phyloP scores from a whole-genome alignment of 2,329 filamentous ascomycete genomes.

The Stachybotrys chartarum region DNA sequence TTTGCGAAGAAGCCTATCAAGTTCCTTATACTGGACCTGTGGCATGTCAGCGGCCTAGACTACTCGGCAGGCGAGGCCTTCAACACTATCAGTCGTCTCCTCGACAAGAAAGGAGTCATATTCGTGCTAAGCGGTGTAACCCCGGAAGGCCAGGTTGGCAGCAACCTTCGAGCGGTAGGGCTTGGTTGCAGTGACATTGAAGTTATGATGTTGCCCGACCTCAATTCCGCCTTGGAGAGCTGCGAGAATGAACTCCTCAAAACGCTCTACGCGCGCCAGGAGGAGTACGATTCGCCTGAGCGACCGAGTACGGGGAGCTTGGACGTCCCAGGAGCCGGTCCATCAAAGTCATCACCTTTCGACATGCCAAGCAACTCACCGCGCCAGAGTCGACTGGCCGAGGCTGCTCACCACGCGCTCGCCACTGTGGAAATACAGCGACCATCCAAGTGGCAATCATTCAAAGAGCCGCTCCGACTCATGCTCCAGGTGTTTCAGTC shows the following conservation, averaged over 20 bases:
- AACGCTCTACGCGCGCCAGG: slow-evolving; percentile 65
- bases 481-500: slow-evolving; percentile 95
- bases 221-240: slow-evolving; percentile 88
- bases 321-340: slow-evolving; percentile 36
- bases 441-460: slow-evolving; percentile 69
- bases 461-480: slow-evolving; percentile 83
- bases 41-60: slow-evolving; percentile 84
- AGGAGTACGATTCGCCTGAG: slow-evolving; percentile 44
- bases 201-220: slow-evolving; percentile 75
- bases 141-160: slow-evolving; percentile 66
- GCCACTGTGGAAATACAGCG: slow-evolving; percentile 55
- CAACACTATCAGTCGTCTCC: slow-evolving; percentile 79
- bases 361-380: slow-evolving; percentile 63
- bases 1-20: slow-evolving; percentile 76
- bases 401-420: slow-evolving; percentile 71
- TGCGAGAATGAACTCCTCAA: slow-evolving; percentile 93
- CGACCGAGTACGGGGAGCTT: slow-evolving; percentile 35
- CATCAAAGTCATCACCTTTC: slow-evolving; percentile 25
- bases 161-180: slow-evolving; percentile 75
- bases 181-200: slow-evolving; percentile 66
- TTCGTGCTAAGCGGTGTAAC: slow-evolving; percentile 80
- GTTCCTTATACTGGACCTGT: slow-evolving; percentile 83
- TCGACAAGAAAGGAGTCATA: slow-evolving; percentile 69
- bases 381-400: slow-evolving; percentile 66
- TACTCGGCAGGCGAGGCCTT: slow-evolving; percentile 96